These are phyloP conservation scores for Aspergillus ochraceus DNA, from an alignment of 2,329 filamentous ascomycete genomes.

Conservation along the genomic window DNA sequence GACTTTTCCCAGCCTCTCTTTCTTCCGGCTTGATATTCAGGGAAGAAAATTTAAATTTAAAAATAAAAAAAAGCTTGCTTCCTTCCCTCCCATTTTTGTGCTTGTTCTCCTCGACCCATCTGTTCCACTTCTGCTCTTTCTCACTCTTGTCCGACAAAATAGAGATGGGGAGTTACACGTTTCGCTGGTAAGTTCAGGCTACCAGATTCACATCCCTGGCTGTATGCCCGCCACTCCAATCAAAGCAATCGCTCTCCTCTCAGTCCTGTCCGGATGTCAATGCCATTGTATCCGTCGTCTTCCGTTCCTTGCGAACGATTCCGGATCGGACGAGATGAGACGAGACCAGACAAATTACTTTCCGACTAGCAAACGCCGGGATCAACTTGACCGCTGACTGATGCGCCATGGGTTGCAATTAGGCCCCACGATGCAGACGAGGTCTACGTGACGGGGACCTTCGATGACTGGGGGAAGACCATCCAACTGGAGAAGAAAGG, in stretches of 20 bases:
- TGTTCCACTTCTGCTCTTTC: not conserved
- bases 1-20: too few relatives aligned
- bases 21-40: too few relatives aligned
- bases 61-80: too few relatives aligned
- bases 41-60: too few relatives aligned
- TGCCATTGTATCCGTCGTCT: not conserved
- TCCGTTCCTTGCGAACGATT: not conserved
- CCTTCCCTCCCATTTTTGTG: not conserved
- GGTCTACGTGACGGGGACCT: slow-evolving; percentile 93
- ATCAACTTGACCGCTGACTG: slow-evolving; percentile 28
- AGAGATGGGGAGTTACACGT: slow-evolving; percentile 39
- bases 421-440: slow-evolving; percentile 83
- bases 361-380: not conserved
- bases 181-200: slow-evolving; percentile 35
- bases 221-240: slow-evolving; percentile 15
- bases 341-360: not conserved
- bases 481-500: slow-evolving; percentile 77
- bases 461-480: slow-evolving; percentile 90
- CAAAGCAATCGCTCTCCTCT: not conserved
- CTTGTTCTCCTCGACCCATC: not conserved
- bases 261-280: not conserved
- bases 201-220: slow-evolving; percentile 1
- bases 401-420: slow-evolving; percentile 13
- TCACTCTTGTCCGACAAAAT: not conserved
- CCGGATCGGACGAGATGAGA: not conserved